Base-by-base conservation (phyloP, 2,329 filamentous ascomycete species). In the Aspergillus niger region DNA sequence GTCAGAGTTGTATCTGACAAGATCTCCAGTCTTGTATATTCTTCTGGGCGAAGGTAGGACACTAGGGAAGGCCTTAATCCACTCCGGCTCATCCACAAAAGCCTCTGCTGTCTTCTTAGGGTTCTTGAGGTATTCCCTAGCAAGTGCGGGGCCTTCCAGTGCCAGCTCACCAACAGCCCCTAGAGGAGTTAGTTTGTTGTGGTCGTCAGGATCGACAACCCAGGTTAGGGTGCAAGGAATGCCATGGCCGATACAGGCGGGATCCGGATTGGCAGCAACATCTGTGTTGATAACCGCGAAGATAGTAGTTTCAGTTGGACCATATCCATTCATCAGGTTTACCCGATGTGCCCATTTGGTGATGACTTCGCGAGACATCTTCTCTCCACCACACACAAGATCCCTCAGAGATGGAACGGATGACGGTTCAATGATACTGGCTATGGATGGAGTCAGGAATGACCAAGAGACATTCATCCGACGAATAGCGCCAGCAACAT, bases 291-390 rank as follows among this genome's bases (percentile, higher is more conserved):
- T 30, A 3, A 69, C 65, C 1, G 72, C 72, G 28, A 75, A 72
- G 10, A 75, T 70, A 20, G 68, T 67, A 2, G 72, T 73, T 51
- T 78, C 76, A 6, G 74, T 74, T 3, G 76, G 75, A 3, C 76
- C 76, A 57, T 79, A 79, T 13, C 65, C 71, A 53, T 76, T 77
- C 57, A 76, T 69, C 24, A 82, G 64, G 8, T 73, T 74, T 0
- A 76, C 72, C 10, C 64, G 67, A 22, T 72, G 71, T 13, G 81
- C 83, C 93, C 93, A 97, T 50, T 82, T 83, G 0, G 83, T 80
- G 43, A 89, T 86, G 0, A 96, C 90, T 30, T 86, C 84, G 36
- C 86, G 84, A 0, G 90, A 92, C 77, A 97, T 83, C 2, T 90
- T 86, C 74, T 83, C 81, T 41, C 81, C 81, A 47, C 79, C 80